These are phyloP conservation scores for Ganoderma boninense DNA, from an alignment of 1,284 basidiomycete genomes.

Conservation along the genomic window DNA sequence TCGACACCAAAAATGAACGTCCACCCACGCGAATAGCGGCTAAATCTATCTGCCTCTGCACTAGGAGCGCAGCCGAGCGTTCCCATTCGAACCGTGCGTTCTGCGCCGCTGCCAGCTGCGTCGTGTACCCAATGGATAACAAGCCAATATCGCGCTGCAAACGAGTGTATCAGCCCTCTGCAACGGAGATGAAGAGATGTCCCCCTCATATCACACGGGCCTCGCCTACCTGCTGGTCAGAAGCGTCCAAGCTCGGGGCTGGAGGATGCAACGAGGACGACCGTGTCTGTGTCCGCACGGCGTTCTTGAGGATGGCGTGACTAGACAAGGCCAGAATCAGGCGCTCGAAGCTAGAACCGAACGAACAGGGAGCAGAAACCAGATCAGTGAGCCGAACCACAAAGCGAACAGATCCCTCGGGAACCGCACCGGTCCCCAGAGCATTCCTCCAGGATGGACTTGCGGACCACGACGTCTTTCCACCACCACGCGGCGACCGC, in stretches of 20 bases:
- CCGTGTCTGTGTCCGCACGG: conserved; percentile 11
- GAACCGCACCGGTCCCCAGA: conserved; percentile 54
- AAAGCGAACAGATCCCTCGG: neutral
- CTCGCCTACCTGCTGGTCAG: conserved; percentile 16
- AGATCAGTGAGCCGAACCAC: neutral
- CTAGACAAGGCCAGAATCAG: conserved; percentile 59
- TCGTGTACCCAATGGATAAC: conserved; percentile 33
- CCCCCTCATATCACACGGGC: conserved; percentile 22
- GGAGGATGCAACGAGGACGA: conserved; percentile 20
- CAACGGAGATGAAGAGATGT: conserved; percentile 29
- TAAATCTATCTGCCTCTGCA: conserved; percentile 33
- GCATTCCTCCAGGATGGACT: conserved; percentile 62
- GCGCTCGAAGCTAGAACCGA: conserved; percentile 53
- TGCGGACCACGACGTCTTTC: conserved; percentile 61
- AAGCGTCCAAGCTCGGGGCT: neutral
- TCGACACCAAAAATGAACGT: neutral
- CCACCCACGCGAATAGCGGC: conserved; percentile 34
- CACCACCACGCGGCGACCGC: conserved; percentile 53
- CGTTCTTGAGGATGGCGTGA: conserved; percentile 51
- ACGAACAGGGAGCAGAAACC: neutral
- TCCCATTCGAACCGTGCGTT: conserved; percentile 39
- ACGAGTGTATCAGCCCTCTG: conserved; percentile 12
- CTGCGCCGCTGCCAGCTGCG: conserved; percentile 33
- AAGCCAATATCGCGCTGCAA: conserved; percentile 18
- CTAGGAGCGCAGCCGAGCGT: conserved; percentile 35